Conservation (phyloP, 2,329 filamentous ascomycete species). For the Cytospora paraplurivora region DNA sequence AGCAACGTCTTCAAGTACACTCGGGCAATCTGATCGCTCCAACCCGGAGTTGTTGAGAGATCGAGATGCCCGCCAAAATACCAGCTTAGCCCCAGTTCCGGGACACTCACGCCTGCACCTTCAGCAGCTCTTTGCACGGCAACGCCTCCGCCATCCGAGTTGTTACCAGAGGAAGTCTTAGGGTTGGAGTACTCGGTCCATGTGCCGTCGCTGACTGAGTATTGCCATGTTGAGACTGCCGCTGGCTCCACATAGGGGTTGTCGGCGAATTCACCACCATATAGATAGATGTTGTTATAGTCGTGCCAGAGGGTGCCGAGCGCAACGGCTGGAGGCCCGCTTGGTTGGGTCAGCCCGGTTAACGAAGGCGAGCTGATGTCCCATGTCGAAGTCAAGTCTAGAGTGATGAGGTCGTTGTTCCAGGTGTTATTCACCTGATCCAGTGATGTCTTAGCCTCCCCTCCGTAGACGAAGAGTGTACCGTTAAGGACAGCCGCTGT, state of each 20-base stretch:
- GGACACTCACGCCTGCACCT: conserved; percentile 71
- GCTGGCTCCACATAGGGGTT: conserved; percentile 58
- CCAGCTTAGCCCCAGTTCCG: conserved; percentile 70
- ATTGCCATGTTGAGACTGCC: conserved; percentile 69
- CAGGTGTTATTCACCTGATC: conserved; percentile 66
- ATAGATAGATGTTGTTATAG: conserved; percentile 68
- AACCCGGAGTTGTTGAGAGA: conserved; percentile 57
- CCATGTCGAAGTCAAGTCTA: conserved; percentile 77
- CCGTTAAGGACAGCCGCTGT: conserved; percentile 70
- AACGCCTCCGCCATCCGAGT: conserved; percentile 57
- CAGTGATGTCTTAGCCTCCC: conserved; percentile 59
- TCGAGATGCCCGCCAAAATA: conserved; percentile 81
- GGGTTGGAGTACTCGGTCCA: conserved; percentile 68
- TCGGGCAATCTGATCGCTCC: conserved; percentile 65
- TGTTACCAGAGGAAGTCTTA: conserved; percentile 63
- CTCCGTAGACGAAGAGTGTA: conserved; percentile 76
- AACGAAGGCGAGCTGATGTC: conserved; percentile 64
- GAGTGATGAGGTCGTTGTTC: conserved; percentile 73
- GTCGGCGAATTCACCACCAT: conserved; percentile 74
- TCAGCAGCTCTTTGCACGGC: conserved; percentile 71
- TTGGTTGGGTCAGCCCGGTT: conserved; percentile 52
- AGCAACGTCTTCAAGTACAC: conserved; percentile 74
- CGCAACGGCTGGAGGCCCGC: conserved; percentile 69
- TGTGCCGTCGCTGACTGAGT: conserved; percentile 57
- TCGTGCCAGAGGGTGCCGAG: conserved; percentile 79